A percentile compares a stretch with the other conserved stretches of the same genome.
Evolutionary conservation across 495 filamentous ascomycete species (phyloP).

Genomic region (Tuber magnatum): DNA sequence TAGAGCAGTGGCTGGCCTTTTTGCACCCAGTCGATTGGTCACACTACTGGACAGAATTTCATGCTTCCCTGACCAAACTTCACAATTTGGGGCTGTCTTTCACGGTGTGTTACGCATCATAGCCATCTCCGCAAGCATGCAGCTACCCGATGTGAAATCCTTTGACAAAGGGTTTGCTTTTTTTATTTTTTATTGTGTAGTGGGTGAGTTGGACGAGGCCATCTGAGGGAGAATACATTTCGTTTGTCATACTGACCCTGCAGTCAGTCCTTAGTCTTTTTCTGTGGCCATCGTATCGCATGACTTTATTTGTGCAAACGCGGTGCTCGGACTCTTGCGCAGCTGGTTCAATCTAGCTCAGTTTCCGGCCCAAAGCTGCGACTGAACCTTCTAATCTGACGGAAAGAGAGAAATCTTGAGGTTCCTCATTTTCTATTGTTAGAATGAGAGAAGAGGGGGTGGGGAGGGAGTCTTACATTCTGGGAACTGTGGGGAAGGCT

Average conservation of each 20-base stretch:
- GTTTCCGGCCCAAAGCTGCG: constrained; percentile 12
- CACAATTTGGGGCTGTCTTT: constrained; percentile 27
- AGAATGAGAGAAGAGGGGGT: background rate
- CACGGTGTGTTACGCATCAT: background rate
- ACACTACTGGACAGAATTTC: constrained; percentile 5
- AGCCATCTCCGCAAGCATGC: constrained; percentile 15
- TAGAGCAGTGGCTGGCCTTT: constrained; percentile 1
- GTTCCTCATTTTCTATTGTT: constrained; percentile 2
- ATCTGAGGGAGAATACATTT: constrained; percentile 13
- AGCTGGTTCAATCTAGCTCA: constrained; percentile 12
- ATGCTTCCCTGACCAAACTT: constrained; percentile 9
- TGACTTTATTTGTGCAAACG: constrained; percentile 30
- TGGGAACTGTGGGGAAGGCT: background rate
- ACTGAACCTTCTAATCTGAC: constrained; percentile 14
- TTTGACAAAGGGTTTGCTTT: constrained; percentile 29
- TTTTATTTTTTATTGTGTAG: constrained; percentile 7
- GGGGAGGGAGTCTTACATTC: background rate
- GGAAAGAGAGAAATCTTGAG: constrained; percentile 2
- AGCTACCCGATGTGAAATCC: constrained; percentile 22
- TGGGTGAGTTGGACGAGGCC: constrained; percentile 6
- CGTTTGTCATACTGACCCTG: constrained; percentile 11
- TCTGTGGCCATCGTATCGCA: constrained; percentile 12
- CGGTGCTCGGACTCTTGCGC: constrained; percentile 12
- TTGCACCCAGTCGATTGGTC: constrained; percentile 9
- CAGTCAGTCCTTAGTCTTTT: background rate